A percentile compares a stretch with the other conserved stretches of the same genome.
These are phyloP conservation scores for Colletotrichum incanum DNA, from an alignment of 2,329 filamentous ascomycete species.

Conservation along the genomic window DNA sequence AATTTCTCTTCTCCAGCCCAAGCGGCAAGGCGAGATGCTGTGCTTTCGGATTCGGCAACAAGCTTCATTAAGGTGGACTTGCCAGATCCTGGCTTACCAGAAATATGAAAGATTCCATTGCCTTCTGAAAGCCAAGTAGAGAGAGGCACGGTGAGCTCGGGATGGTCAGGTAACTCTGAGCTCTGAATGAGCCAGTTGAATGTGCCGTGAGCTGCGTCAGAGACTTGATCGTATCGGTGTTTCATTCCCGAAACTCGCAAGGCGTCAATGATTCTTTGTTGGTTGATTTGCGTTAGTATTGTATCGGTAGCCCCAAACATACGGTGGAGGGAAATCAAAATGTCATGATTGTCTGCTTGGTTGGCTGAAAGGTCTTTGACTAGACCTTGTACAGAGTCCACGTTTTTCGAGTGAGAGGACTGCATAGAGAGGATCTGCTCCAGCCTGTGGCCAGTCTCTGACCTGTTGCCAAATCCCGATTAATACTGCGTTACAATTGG, in stretches of 20 bases:
- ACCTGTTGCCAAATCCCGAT: not conserved
- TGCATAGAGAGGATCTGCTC: not conserved
- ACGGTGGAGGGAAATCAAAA: not conserved
- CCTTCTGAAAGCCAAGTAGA: slow-evolving; percentile 48
- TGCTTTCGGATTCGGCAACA: not conserved
- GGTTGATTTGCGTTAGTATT: not conserved
- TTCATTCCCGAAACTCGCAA: not conserved
- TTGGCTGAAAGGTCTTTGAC: not conserved
- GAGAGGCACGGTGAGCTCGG: not conserved
- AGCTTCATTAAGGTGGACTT: slow-evolving; percentile 60
- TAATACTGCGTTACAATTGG: not conserved
- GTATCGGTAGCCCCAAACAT: not conserved
- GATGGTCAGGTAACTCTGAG: not conserved
- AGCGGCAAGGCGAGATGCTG: not conserved
- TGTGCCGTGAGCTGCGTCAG: not conserved
- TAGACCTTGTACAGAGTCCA: not conserved
- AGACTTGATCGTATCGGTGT: not conserved
- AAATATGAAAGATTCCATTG: slow-evolving; percentile 51
- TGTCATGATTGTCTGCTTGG: not conserved
- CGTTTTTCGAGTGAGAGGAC: not conserved
- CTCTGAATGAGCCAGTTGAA: not conserved
- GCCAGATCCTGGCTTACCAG: slow-evolving; percentile 58
- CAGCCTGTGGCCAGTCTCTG: not conserved
- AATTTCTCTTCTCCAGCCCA: not conserved
- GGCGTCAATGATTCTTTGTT: not conserved